A percentile compares a stretch with the other conserved stretches of the same genome.
Conservation (phyloP, 2,329 filamentous ascomycete genomes). For the Sordariomycetes sp. region DNA sequence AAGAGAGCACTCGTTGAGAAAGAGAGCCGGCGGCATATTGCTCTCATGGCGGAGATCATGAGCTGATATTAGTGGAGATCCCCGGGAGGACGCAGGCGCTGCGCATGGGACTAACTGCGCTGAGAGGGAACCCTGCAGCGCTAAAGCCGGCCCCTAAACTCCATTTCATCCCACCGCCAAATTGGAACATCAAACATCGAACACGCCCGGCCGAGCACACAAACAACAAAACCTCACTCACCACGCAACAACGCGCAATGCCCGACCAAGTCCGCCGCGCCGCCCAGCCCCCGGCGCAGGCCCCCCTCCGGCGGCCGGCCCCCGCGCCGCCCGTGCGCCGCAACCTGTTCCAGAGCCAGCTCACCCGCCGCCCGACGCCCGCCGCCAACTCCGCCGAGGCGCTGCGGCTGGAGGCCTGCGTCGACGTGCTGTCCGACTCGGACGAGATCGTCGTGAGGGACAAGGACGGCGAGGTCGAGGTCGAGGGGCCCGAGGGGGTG, state of each 20-base stretch:
- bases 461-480: slow-evolving; percentile 50
- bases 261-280: neutral
- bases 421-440: slow-evolving; percentile 29
- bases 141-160: neutral
- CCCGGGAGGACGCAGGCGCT: too few species aligned
- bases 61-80: too few species aligned
- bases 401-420: slow-evolving; percentile 29
- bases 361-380: slow-evolving; percentile 45
- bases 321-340: slow-evolving; percentile 25
- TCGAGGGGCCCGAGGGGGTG: slow-evolving; percentile 26
- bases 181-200: too few species aligned
- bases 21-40: too few species aligned
- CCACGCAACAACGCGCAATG: neutral
- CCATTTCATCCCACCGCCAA: neutral
- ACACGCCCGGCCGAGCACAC: neutral
- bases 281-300: neutral
- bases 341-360: slow-evolving; percentile 50
- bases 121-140: too few species aligned
- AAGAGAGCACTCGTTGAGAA: too few species aligned
- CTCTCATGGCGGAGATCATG: too few species aligned
- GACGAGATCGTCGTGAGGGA: slow-evolving; percentile 52
- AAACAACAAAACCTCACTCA: neutral
- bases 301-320: slow-evolving; percentile 5
- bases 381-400: slow-evolving; percentile 28
- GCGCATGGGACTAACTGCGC: too few species aligned